These are phyloP conservation scores for Boletellus sp. DNA, from an alignment of 768 basidiomycete genomes.

Conservation along the genomic window DNA sequence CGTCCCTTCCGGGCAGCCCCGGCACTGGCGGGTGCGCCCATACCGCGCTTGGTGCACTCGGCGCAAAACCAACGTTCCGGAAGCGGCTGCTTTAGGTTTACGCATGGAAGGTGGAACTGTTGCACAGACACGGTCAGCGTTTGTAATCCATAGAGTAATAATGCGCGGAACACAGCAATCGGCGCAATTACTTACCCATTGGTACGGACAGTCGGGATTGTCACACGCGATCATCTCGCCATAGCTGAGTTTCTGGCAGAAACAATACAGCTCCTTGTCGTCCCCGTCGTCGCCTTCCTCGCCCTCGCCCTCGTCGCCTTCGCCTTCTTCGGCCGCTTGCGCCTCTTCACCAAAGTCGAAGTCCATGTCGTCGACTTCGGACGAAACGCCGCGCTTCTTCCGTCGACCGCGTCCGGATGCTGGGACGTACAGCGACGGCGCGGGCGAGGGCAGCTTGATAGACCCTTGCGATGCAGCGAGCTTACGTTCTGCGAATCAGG, in stretches of 20 bases:
- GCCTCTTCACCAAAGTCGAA: constrained; percentile 33
- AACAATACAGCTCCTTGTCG: constrained; percentile 59
- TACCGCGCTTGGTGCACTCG: constrained; percentile 43
- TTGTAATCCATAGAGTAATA: constrained; percentile 1
- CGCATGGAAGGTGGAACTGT: constrained; percentile 63
- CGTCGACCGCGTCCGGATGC: constrained; percentile 31
- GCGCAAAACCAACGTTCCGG: constrained; percentile 60
- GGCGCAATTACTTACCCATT: constrained; percentile 51
- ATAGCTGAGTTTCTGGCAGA: constrained; percentile 59
- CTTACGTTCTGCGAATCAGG: constrained; percentile 26
- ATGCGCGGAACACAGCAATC: neutral
- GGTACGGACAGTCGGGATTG: constrained; percentile 50
- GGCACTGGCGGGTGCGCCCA: constrained; percentile 28
- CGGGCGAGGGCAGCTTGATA: constrained; percentile 35
- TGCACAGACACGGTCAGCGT: constrained; percentile 10
- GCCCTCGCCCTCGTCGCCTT: constrained; percentile 36
- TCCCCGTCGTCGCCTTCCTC: constrained; percentile 51
- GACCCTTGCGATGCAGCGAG: constrained; percentile 27
- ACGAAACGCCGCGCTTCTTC: constrained; percentile 35
- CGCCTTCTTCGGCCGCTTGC: constrained; percentile 28
- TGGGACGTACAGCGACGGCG: constrained; percentile 28
- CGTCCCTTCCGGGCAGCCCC: constrained; percentile 38
- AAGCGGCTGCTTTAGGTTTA: constrained; percentile 52
- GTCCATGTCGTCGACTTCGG: constrained; percentile 34
- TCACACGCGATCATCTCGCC: constrained; percentile 71